phyloP scores from a whole-genome alignment of 176 grass and related monocot genomes.

The Eleusine indica region DNA sequence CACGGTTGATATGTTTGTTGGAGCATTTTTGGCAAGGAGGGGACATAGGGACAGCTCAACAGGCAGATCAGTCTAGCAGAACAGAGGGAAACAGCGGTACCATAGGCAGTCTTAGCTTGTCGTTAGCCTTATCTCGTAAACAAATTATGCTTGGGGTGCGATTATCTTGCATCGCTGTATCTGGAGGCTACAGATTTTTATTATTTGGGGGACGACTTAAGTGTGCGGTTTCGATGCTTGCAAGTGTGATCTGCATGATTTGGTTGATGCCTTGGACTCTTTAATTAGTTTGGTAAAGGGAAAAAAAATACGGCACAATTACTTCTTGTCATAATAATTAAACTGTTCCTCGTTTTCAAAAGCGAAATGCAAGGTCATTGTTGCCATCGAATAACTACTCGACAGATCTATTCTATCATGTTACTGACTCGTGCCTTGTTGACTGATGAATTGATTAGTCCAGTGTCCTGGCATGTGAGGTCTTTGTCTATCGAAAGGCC shows the following conservation, averaged over 20 bases:
- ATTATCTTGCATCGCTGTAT: not conserved
- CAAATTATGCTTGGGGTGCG: not conserved
- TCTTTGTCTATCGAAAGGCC: slow-evolving; percentile 47
- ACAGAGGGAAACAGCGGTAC: not conserved
- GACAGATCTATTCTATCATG: slow-evolving; percentile 15
- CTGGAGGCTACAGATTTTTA: not conserved
- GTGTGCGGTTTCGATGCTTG: too few species aligned
- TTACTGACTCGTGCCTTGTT: slow-evolving; percentile 31
- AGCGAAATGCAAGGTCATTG: slow-evolving; percentile 14
- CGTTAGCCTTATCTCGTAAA: not conserved
- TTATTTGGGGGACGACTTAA: not conserved
- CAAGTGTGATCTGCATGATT: not conserved
- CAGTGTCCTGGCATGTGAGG: slow-evolving; percentile 27
- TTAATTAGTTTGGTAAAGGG: not conserved
- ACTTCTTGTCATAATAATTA: not conserved
- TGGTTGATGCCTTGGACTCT: not conserved
- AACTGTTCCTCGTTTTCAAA: not conserved
- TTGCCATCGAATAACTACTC: slow-evolving; percentile 18
- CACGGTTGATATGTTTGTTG: slow-evolving; percentile 27
- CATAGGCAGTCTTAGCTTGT: not conserved
- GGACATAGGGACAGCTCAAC: not conserved
- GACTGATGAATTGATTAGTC: slow-evolving; percentile 14
- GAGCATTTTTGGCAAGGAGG: not conserved
- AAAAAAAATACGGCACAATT: not conserved
- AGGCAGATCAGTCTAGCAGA: not conserved